phyloP scores from a whole-genome alignment of 345 rosid genomes.

The Luvunga scandens region DNA sequence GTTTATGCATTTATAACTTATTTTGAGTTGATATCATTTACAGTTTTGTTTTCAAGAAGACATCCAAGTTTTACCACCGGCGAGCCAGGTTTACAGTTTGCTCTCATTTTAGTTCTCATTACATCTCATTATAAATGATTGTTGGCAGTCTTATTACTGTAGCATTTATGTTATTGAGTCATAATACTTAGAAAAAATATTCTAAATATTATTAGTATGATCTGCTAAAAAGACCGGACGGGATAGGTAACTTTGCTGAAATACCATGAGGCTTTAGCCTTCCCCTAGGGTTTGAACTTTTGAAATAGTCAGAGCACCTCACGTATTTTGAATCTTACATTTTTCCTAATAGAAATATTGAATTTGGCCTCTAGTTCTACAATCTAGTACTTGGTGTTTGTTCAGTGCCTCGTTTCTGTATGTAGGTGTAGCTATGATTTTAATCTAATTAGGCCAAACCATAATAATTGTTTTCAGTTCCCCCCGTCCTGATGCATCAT shows the following conservation, averaged over 20 bases:
- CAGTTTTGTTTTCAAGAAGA: constrained; percentile 87
- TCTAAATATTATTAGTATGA: not conserved
- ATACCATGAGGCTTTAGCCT: not conserved
- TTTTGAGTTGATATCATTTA: not conserved
- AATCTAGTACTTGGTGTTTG: not conserved
- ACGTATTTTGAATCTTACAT: not conserved
- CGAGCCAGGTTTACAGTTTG: constrained; percentile 61
- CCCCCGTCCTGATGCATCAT: not conserved
- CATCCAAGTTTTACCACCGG: constrained; percentile 75
- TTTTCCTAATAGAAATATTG: not conserved
- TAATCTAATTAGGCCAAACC: not conserved
- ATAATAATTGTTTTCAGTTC: not conserved
- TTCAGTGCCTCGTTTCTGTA: not conserved
- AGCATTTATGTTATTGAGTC: not conserved
- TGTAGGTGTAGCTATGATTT: not conserved
- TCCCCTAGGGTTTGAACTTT: not conserved
- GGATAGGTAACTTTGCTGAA: not conserved
- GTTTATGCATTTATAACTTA: not conserved
- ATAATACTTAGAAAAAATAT: not conserved
- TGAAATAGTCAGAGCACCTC: not conserved
- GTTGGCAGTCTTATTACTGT: not conserved
- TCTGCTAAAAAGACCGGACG: not conserved
- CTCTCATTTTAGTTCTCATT: not conserved
- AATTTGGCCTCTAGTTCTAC: not conserved
- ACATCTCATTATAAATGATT: not conserved